Conservation (phyloP, 2,329 filamentous ascomycete genomes). For the Calycina herbarum region DNA sequence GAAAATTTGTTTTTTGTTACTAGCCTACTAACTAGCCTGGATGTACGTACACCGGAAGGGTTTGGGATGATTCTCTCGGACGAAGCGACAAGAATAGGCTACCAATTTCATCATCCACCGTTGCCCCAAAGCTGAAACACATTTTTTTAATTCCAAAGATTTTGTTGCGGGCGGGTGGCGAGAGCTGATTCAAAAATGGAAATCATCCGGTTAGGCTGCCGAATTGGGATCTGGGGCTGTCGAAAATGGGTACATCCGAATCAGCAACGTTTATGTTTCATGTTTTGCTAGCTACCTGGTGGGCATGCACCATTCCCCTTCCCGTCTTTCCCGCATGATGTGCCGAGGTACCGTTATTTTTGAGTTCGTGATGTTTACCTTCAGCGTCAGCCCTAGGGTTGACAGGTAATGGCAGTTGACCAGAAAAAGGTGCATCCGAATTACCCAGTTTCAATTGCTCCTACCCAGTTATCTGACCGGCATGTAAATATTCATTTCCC, state of each 20-base stretch:
- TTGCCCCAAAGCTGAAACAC: background rate
- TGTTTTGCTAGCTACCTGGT: background rate
- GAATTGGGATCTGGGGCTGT: background rate
- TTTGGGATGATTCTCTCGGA: too few species aligned
- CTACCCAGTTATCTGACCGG: too few species aligned
- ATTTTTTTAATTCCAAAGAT: background rate
- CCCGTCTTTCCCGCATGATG: background rate
- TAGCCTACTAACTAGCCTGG: too few species aligned
- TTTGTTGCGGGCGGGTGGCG: background rate
- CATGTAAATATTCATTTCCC: background rate
- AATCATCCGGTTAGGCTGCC: too few species aligned
- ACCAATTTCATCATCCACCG: background rate
- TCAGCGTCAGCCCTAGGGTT: background rate
- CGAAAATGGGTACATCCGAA: background rate
- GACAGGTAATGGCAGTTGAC: too few species aligned
- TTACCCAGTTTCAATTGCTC: too few species aligned
- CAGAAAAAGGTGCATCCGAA: too few species aligned
- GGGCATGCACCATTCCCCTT: background rate
- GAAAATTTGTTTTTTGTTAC: too few species aligned
- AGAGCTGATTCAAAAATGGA: constrained; percentile 2
- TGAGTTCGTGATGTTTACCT: background rate
- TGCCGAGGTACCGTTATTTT: background rate
- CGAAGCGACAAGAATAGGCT: background rate
- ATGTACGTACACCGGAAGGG: too few species aligned
- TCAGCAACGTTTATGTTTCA: constrained; percentile 4